Evolutionary conservation across 2,329 filamentous ascomycete species (phyloP), one percentile per base, ranked within the genome.

Genomic region (Aspergillus brasiliensis): DNA sequence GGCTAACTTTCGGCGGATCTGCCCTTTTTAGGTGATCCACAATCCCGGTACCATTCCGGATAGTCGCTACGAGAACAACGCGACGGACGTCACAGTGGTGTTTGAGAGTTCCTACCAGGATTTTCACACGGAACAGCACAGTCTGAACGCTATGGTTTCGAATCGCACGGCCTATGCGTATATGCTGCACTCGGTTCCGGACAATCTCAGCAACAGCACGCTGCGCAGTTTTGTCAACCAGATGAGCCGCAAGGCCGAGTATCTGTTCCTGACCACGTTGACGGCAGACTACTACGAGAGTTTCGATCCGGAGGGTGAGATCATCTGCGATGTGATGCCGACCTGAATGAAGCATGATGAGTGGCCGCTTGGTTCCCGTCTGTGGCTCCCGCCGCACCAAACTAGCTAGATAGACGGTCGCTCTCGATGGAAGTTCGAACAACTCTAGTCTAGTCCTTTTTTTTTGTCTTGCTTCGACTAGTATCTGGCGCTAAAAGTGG

Each of bases 31-130:
- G 62, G 55, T 64, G 34, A 64, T 64, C 47, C 62, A 60, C 42
- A 64, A 64, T 42, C 62, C 62, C n/a, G 62, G 62, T 34, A 60
- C 60, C 3, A 58, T 64, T 51, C 62, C 62, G 0, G 62, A 62
- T 37, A 31, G 23, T 2, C 57, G 60, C 27, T 59, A 62, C 11
- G 23, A 38, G 21, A 31, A 37, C 27, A 25, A 49, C 31, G 51
- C 51, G 38, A 62, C 60, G 4, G 60, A 62, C 51, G 53, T 64
- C 38, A 62, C 60, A 2, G 62, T 64, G 3, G 54, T 54, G 10
- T 64, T 64, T 17, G 62, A 64, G 54, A 60, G 61, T 11, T 53
- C 57, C 11, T 64, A 64, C 40, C 25, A 52, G 28, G 46, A 54
- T n/a, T 64, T 60, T 31, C 27, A 60, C 15, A 42, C 28, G 2